These are phyloP conservation scores for Phytopythium aichiense DNA, from an alignment of 352 stramenopile species.

Conservation along the genomic window DNA sequence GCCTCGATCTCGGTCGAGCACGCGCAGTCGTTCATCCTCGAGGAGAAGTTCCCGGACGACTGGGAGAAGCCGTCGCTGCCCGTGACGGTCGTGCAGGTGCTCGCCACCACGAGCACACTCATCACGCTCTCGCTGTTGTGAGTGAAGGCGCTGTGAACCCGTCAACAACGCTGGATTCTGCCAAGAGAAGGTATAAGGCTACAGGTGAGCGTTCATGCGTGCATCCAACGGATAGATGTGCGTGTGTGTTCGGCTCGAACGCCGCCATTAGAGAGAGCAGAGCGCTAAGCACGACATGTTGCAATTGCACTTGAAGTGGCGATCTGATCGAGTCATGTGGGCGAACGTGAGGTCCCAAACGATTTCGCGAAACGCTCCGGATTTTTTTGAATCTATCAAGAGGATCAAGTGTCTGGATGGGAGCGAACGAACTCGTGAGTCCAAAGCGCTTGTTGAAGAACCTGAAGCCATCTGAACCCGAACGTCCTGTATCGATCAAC, in stretches of 20 bases:
- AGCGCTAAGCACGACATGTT: background rate
- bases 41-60: constrained; percentile 30
- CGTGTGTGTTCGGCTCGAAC: background rate
- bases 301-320: background rate
- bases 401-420: background rate
- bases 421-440: background rate
- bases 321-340: background rate
- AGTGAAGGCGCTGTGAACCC: background rate
- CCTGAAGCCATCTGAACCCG: background rate
- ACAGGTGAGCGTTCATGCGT: background rate
- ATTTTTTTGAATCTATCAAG: constrained; percentile 1
- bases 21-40: constrained; percentile 25
- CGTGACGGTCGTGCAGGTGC: constrained; percentile 13
- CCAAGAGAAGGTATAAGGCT: background rate
- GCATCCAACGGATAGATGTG: background rate
- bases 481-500: background rate
- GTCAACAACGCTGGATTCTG: background rate
- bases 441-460: background rate
- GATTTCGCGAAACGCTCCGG: background rate
- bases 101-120: constrained; percentile 12
- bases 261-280: no score
- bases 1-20: constrained; percentile 18
- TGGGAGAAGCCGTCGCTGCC: constrained; percentile 13
- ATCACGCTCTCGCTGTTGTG: constrained; percentile 6
- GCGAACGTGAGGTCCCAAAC: background rate